Percentiles rank a stretch among this genome's conserved stretches.
phyloP scores from a whole-genome alignment of 345 rosid genomes.

The Aquilaria yunnanensis region DNA sequence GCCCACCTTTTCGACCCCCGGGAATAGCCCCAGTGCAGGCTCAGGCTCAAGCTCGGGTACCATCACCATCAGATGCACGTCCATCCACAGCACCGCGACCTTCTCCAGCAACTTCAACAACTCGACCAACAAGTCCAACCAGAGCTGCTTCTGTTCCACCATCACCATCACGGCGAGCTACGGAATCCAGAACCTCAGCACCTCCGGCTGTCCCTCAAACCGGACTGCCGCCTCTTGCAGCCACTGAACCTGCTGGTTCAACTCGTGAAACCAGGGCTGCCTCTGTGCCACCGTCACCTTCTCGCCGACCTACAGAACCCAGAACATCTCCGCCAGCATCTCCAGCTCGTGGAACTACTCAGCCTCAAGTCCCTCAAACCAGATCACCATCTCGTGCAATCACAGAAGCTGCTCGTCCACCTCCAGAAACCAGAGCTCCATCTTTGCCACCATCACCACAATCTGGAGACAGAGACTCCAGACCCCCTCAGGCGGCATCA shows the following conservation, averaged over 20 bases:
- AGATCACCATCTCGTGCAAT: slow-evolving; percentile 7
- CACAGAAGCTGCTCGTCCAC: background rate
- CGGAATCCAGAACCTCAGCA: slow-evolving; percentile 3
- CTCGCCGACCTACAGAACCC: background rate
- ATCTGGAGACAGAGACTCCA: background rate
- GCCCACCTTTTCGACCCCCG: slow-evolving; percentile 42
- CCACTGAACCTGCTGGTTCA: slow-evolving; percentile 6
- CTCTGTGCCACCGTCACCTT: slow-evolving; percentile 14
- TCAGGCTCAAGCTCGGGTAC: slow-evolving; percentile 16
- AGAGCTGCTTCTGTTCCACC: slow-evolving; percentile 8
- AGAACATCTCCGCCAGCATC: slow-evolving; percentile 5
- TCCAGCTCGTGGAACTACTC: slow-evolving; percentile 9
- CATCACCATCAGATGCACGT: slow-evolving; percentile 5
- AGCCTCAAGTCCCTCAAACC: slow-evolving; percentile 4
- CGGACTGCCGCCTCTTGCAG: background rate
- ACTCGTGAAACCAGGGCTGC: slow-evolving; percentile 8
- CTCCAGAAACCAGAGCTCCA: background rate
- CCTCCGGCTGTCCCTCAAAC: background rate
- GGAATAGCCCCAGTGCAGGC: slow-evolving; percentile 24
- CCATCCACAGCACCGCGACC: slow-evolving; percentile 9
- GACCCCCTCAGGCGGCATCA: too few species aligned
- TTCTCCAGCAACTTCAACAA: slow-evolving; percentile 14
- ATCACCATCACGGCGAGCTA: slow-evolving; percentile 7
- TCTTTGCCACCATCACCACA: slow-evolving; percentile 24
- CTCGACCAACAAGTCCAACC: slow-evolving; percentile 10